Evolutionary conservation across 1,139 yeast genomes (phyloP).

Genomic region (Diutina rugosa): DNA sequence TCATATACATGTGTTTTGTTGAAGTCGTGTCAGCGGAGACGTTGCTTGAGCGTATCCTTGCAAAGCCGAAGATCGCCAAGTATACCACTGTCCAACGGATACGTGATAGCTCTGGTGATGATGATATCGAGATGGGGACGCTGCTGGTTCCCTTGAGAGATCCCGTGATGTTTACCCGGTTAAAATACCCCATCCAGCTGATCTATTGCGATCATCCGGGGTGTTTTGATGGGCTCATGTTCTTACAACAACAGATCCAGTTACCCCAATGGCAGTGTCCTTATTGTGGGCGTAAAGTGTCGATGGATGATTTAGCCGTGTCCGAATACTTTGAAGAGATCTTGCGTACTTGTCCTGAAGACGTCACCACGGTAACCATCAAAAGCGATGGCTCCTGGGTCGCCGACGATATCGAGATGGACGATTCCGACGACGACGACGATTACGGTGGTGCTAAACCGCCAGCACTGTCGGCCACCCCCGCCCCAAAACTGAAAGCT

Average conservation of each 20-base stretch:
- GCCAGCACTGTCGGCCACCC: background rate
- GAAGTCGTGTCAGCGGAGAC: slow-evolving; percentile 29
- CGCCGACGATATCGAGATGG: slow-evolving; percentile 9
- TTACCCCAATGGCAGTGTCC: slow-evolving; percentile 64
- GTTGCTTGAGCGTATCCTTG: slow-evolving; percentile 12
- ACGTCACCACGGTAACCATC: slow-evolving; percentile 41
- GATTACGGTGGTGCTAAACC: background rate
- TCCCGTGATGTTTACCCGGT: slow-evolving; percentile 51
- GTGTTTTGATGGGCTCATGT: slow-evolving; percentile 58
- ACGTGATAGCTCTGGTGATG: slow-evolving; percentile 25
- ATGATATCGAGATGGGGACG: slow-evolving; percentile 43
- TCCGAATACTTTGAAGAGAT: slow-evolving; percentile 50
- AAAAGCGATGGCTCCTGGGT: slow-evolving; percentile 50
- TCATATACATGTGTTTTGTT: slow-evolving; percentile 41
- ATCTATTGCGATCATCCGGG: slow-evolving; percentile 51
- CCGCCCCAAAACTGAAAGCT: background rate
- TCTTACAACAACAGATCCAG: slow-evolving; percentile 45
- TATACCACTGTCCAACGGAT: slow-evolving; percentile 32
- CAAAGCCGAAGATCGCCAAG: slow-evolving; percentile 33
- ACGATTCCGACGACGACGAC: slow-evolving; percentile 4
- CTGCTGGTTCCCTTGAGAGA: slow-evolving; percentile 48
- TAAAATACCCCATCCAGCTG: slow-evolving; percentile 49
- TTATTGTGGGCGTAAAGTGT: slow-evolving; percentile 34
- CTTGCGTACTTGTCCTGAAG: slow-evolving; percentile 26
- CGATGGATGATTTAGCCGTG: slow-evolving; percentile 39